Percentiles rank a stretch among this genome's conserved stretches.
These are phyloP conservation scores for Mucor lusitanicus DNA, from an alignment of 371 early-diverging fungal genomes.

Conservation along the genomic window DNA sequence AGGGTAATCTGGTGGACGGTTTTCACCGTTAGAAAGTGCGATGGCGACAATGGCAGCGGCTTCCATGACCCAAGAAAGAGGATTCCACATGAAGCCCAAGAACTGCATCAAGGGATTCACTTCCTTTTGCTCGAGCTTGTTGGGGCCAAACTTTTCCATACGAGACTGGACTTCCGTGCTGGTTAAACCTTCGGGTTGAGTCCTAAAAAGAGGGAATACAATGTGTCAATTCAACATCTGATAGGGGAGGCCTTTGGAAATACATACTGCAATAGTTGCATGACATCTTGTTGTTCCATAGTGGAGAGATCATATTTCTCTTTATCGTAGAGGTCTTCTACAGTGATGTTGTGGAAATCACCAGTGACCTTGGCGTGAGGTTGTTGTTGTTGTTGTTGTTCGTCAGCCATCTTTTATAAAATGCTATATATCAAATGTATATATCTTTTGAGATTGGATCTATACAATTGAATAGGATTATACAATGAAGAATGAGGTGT, in stretches of 20 bases:
- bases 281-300: slow-evolving; percentile 72
- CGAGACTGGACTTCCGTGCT: slow-evolving; percentile 63
- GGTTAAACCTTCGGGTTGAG: slow-evolving; percentile 62
- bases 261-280: slow-evolving; percentile 65
- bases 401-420: slow-evolving; percentile 17
- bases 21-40: slow-evolving; percentile 66
- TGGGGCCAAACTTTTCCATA: slow-evolving; percentile 65
- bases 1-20: slow-evolving; percentile 72
- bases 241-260: background rate
- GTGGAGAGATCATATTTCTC: slow-evolving; percentile 78
- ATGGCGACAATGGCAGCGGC: slow-evolving; percentile 77
- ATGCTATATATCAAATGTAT: background rate
- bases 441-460: background rate
- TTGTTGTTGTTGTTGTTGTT: slow-evolving; percentile 18
- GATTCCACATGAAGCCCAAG: slow-evolving; percentile 84
- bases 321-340: slow-evolving; percentile 76
- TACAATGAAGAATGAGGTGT: background rate
- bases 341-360: slow-evolving; percentile 49
- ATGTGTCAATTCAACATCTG: background rate
- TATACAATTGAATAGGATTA: background rate
- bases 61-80: slow-evolving; percentile 81
- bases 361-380: slow-evolving; percentile 27
- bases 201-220: slow-evolving; percentile 29
- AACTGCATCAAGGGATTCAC: slow-evolving; percentile 81
- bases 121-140: slow-evolving; percentile 74